Evolutionary conservation across 129 eudicot species (phyloP), one percentile per base, ranked within the genome.

Genomic region (Pseudognaphalium luteoalbum): DNA sequence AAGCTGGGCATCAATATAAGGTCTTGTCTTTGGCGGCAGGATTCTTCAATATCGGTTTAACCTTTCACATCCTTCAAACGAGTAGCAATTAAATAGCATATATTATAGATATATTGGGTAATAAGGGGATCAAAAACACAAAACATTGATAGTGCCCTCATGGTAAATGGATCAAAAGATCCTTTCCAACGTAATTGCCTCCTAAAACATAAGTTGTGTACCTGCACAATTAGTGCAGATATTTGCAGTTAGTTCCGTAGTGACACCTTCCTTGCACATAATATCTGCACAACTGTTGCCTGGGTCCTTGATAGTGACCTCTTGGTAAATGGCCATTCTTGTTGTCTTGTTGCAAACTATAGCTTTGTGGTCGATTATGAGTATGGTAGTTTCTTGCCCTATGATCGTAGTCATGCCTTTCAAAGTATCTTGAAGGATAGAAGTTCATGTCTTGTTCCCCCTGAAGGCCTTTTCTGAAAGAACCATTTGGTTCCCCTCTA

Each of bases 241-340:
- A 84, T 84, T 83, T 92, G 92, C 98, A 90, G 17, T 71, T 81
- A 69, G 86, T 81, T 70, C 96, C 98, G 74, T 77, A 83, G 70
- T 86, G 60, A 69, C 52, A 44, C 4, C 90, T 79, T 75, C 98
- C 98, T 86, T 58, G 88, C 41, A 81, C 78, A 82, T 80, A 88
- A 82, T 78, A 83, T 70, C 74, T 77, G 70, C 98, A 92, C 11
- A 59, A 25, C 86, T 82, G 83, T 82, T 59, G 65, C 47, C 52
- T 71, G 42, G 66, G 81, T 22, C 79, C 76, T 56, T 33, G 83
- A 35, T 33, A 39, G 15, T 33, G 77, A 0, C 28, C 17, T 32
- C 62, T 16, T 32, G 65, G 34, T 39, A 14, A 22, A 69, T 68
- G 10, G 0, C 39, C 54, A 19, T 61, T 32, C n/a, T n/a, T n/a